Evolutionary conservation across 495 filamentous ascomycete genomes (phyloP).

Genomic region (Talaromyces adpressus): DNA sequence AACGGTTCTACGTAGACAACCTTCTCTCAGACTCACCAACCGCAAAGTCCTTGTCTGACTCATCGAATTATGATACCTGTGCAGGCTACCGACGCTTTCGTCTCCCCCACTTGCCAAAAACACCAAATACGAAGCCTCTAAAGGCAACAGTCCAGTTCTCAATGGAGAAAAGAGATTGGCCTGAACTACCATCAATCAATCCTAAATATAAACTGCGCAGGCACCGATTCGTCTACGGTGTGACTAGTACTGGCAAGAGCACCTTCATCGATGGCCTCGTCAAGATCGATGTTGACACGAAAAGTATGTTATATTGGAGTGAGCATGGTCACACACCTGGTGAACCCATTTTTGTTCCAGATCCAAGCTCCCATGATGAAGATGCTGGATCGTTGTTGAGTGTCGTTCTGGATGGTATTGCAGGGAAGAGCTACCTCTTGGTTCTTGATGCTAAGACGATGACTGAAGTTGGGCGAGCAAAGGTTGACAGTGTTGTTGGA

Average conservation of each 20-base stretch:
- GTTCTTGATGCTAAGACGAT: constrained; percentile 60
- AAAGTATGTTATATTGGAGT: constrained; percentile 44
- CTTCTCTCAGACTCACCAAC: constrained; percentile 35
- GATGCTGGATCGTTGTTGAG: constrained; percentile 70
- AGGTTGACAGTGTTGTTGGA: constrained; percentile 51
- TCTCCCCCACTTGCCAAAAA: constrained; percentile 27
- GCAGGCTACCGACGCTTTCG: constrained; percentile 42
- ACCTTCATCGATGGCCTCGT: constrained; percentile 59
- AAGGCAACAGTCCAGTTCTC: constrained; percentile 30
- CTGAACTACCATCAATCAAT: constrained; percentile 67
- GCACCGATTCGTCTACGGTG: constrained; percentile 60
- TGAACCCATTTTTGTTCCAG: constrained; percentile 57
- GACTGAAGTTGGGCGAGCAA: constrained; percentile 59
- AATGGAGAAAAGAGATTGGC: constrained; percentile 19
- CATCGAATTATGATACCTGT: constrained; percentile 23
- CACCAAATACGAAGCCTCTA: constrained; percentile 8
- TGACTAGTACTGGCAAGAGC: constrained; percentile 48
- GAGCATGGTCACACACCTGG: constrained; percentile 60
- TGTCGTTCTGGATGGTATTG: constrained; percentile 54
- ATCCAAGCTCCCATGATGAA: constrained; percentile 22
- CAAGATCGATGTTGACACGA: constrained; percentile 58
- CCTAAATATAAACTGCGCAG: constrained; percentile 41
- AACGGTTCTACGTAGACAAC: constrained; percentile 50
- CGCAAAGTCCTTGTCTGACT: constrained; percentile 20
- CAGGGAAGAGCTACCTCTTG: constrained; percentile 60